These are phyloP conservation scores for Beauveria caledonica DNA, from an alignment of 2,329 filamentous ascomycete genomes.

Conservation along the genomic window DNA sequence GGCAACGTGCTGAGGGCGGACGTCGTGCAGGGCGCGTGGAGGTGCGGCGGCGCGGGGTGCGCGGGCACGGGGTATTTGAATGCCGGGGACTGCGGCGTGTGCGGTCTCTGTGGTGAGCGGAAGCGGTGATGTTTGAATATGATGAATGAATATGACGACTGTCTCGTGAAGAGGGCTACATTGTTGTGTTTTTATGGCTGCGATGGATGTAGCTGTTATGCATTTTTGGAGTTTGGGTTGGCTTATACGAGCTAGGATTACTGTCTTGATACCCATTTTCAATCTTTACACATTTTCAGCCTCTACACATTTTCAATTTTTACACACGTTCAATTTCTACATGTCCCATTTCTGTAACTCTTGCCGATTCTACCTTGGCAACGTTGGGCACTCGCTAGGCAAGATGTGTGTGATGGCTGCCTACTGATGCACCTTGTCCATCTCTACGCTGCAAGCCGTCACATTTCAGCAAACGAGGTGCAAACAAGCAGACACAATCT, in stretches of 20 bases:
- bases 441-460: too few species aligned
- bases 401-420: too few species aligned
- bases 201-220: neutral
- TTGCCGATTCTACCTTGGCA: too few species aligned
- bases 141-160: neutral
- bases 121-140: neutral
- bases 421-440: too few species aligned
- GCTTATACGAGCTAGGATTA: too few species aligned
- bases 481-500: too few species aligned
- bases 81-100: constrained; percentile 58
- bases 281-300: neutral
- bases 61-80: constrained; percentile 54
- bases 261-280: neutral
- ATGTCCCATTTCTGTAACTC: too few species aligned
- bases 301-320: neutral
- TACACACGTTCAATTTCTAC: too few species aligned
- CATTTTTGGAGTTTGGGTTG: too few species aligned
- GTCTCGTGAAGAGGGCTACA: neutral
- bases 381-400: too few species aligned
- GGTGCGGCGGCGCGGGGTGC: constrained; percentile 50
- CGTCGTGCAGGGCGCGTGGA: constrained; percentile 53
- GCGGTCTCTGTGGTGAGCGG: constrained; percentile 56
- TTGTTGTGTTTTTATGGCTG: neutral
- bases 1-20: constrained; percentile 56
- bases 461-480: too few species aligned